These are phyloP conservation scores for Rhynchosporium graminicola DNA, from an alignment of 2,329 filamentous ascomycete species.

Conservation along the genomic window DNA sequence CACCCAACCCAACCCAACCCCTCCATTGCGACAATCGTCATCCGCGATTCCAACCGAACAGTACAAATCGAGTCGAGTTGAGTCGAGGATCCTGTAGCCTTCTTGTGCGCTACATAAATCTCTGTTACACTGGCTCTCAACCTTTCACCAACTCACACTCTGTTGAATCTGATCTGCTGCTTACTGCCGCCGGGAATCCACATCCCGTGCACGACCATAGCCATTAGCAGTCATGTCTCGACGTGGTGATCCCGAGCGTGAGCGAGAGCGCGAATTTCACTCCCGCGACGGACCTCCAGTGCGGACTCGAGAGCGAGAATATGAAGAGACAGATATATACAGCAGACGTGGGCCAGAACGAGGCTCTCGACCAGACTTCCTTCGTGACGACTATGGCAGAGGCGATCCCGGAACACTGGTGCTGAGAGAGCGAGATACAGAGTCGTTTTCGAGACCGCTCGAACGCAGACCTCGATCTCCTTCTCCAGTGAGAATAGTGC, in stretches of 20 bases:
- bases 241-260: conserved; percentile 25
- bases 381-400: conserved; percentile 37
- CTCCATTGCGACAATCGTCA: conserved; percentile 32
- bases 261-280: conserved; percentile 36
- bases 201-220: background rate
- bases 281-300: conserved; percentile 31
- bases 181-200: background rate
- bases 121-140: conserved; percentile 7
- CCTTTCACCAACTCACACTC: background rate
- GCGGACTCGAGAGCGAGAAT: conserved; percentile 35
- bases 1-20: conserved; percentile 24
- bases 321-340: conserved; percentile 37
- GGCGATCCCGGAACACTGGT: conserved; percentile 36
- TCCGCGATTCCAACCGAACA: conserved; percentile 21
- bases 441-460: conserved; percentile 32
- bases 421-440: conserved; percentile 37
- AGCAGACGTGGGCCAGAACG: conserved; percentile 33
- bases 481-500: conserved; percentile 33
- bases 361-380: conserved; percentile 36
- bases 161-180: conserved; percentile 5
- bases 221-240: conserved; percentile 20
- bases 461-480: conserved; percentile 38
- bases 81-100: conserved; percentile 15
- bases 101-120: conserved; percentile 20
- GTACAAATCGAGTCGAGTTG: conserved; percentile 13